Base-by-base conservation (phyloP, 192 early-diverging fungal genomes). In the Coemansia sp. region DNA sequence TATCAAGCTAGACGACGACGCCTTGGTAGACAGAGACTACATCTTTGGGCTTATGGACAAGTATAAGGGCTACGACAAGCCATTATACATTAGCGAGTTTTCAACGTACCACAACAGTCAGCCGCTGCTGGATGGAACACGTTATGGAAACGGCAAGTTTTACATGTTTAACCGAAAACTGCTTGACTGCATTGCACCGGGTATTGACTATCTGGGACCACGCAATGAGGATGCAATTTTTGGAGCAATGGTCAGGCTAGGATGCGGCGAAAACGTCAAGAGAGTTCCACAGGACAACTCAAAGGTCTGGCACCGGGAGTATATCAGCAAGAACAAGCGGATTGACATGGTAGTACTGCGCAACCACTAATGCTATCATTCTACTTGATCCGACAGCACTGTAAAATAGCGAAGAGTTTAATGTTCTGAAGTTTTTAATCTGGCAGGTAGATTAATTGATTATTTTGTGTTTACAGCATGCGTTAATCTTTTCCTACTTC, bases 1-100 rank as follows among this genome's bases (percentile, higher is more conserved):
- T 46, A 53, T 72, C 23, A 72, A 72, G 25, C 55, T 66, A 13
- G 69, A 72, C 45, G 69, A 72, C 19, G 69, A 72, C 10, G 49
- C 59, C 0, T 39, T 72, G 50, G 37, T 48, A 0, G 69, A 72
- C 42, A 23, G 40, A 22, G 48, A 54, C 10, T 72, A 72, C 18
- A 43, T 72, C 1, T 3, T 58, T 9, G 44, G 17, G 5, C 23
- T 72, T 14, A 50, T 72, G 11, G 27, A 58, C 7, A 54, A 61
- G 33, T 62, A 62, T 30, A 13, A 37, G 4, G 57, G 59, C 1
- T 46, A 12, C 10, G 27, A 57, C 2, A 3, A 38, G 2, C 69
- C 69, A 0, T 27, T 72, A 3, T 66, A 61, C 25, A 66, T 72
- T 43, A 72, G 69, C 57, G 54, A 72, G 42, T 56, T 62, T 60